Evolutionary conservation across 371 early-diverging fungal species (phyloP).

Genomic region (Smittium culicis): DNA sequence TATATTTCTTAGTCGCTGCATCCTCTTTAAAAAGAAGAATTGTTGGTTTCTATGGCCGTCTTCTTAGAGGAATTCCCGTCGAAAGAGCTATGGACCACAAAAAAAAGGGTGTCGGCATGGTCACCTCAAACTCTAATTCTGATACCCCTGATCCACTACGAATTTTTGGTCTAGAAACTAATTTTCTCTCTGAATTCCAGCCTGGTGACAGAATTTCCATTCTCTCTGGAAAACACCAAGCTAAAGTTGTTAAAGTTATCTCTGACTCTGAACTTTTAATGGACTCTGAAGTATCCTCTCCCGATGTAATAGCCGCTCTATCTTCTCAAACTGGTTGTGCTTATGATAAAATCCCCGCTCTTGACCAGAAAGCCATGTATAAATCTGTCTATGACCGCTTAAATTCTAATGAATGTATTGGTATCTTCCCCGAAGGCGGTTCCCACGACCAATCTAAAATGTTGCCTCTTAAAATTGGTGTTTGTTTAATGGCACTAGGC

Average conservation of each 20-base stretch:
- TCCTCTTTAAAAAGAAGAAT: slow-evolving; percentile 64
- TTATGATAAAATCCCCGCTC: slow-evolving; percentile 65
- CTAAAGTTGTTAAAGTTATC: slow-evolving; percentile 55
- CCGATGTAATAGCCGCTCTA: slow-evolving; percentile 44
- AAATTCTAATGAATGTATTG: slow-evolving; percentile 63
- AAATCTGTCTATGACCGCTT: slow-evolving; percentile 60
- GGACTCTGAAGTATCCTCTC: slow-evolving; percentile 48
- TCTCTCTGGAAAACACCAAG: slow-evolving; percentile 42
- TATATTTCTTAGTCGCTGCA: slow-evolving; percentile 72
- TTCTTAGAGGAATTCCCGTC: slow-evolving; percentile 72
- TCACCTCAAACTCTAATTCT: slow-evolving; percentile 46
- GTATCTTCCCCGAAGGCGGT: slow-evolving; percentile 96
- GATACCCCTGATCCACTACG: slow-evolving; percentile 38
- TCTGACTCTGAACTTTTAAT: slow-evolving; percentile 65
- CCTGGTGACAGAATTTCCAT: slow-evolving; percentile 46
- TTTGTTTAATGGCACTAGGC: slow-evolving; percentile 82
- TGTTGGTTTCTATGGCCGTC: slow-evolving; percentile 68
- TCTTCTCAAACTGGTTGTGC: slow-evolving; percentile 40
- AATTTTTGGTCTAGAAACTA: slow-evolving; percentile 49
- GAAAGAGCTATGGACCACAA: slow-evolving; percentile 82
- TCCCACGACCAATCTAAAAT: slow-evolving; percentile 90
- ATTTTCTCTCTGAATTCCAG: slow-evolving; percentile 50
- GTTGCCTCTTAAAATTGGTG: slow-evolving; percentile 87
- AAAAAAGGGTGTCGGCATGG: slow-evolving; percentile 49
- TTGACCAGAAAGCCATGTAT: slow-evolving; percentile 81